Base-by-base conservation (phyloP, 2,329 filamentous ascomycete genomes). In the Trichoderma sp. region DNA sequence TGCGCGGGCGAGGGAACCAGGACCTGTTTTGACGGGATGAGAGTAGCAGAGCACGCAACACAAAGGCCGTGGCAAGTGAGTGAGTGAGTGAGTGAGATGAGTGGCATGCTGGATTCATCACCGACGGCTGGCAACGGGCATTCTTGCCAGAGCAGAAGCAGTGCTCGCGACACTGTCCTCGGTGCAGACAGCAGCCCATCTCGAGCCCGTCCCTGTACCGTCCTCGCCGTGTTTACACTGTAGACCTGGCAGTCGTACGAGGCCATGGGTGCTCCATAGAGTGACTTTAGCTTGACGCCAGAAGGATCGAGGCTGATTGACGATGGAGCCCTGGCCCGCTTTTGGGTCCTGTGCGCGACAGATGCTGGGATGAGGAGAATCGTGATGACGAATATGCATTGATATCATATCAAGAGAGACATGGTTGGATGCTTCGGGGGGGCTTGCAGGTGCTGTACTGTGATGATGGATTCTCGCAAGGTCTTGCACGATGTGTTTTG, bases 261-360 rank as follows among this genome's bases (percentile, higher is more conserved):
- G 52, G 61, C 29, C 29, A 50, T 48, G 17, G 60, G 50, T 64
- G 50, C 52, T 48, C 37, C 50, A 39, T 57, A 17, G 27, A 65
- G 52, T 32, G 61, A 45, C 61, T 56, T 29, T 65, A 65, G 61
- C 61, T 48, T 48, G 52, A 45, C 61, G 52, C 61, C 61, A 65
- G 61, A 42, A 65, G 61, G 61, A 65, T 65, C 61, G 61, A 65
- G 61, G 61, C 61, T 65, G 61, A 64, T 64, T 54, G 61, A 56
- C 12, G 50, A 64, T 64, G 61, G 61, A 54, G 61, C 17, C 61
- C 61, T 25, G 61, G 61, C 52, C 61, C 61, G 61, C 61, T 57
- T 53, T 56, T 27, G 50, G 50, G 52, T 57, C 37, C 35, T 56
- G 61, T 54, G 59, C 59, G 48, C 45, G 34, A 53, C 32, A 27